A percentile compares a stretch with the other conserved stretches of the same genome.
These are phyloP conservation scores for Rhizophora apiculata DNA, from an alignment of 345 rosid genomes.

Conservation along the genomic window DNA sequence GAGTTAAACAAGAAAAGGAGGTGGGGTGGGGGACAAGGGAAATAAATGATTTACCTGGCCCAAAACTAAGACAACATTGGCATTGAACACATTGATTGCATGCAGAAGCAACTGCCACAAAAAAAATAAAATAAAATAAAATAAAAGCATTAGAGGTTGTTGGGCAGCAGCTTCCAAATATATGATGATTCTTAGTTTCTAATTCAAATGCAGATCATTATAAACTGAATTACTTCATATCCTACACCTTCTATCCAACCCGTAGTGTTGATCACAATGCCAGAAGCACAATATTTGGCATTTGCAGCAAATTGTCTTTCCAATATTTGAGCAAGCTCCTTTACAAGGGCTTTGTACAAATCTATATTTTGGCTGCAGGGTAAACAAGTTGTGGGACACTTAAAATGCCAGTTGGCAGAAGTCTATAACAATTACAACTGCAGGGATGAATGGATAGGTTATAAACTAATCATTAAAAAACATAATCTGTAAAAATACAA, in stretches of 20 bases:
- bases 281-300: slow-evolving; percentile 76
- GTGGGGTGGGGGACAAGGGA: not conserved
- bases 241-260: slow-evolving; percentile 96
- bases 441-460: not conserved
- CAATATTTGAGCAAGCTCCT: slow-evolving; percentile 77
- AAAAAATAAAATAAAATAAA: not conserved
- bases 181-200: not conserved
- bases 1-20: not conserved
- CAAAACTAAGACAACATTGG: slow-evolving; percentile 81
- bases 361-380: slow-evolving; percentile 66
- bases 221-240: slow-evolving; percentile 53
- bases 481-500: slow-evolving; percentile 1
- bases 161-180: slow-evolving; percentile 5
- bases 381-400: not conserved
- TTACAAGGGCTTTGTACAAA: slow-evolving; percentile 64
- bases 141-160: not conserved
- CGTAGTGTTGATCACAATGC: slow-evolving; percentile 95
- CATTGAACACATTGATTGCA: slow-evolving; percentile 73
- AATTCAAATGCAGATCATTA: not conserved
- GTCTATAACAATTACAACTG: not conserved
- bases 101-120: slow-evolving; percentile 70
- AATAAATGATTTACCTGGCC: slow-evolving; percentile 54
- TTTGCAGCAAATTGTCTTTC: slow-evolving; percentile 72
- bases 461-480: not conserved
- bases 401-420: not conserved